Evolutionary conservation across 352 stramenopile genomes (phyloP).

Genomic region (Halophytophthora batemanensis): DNA sequence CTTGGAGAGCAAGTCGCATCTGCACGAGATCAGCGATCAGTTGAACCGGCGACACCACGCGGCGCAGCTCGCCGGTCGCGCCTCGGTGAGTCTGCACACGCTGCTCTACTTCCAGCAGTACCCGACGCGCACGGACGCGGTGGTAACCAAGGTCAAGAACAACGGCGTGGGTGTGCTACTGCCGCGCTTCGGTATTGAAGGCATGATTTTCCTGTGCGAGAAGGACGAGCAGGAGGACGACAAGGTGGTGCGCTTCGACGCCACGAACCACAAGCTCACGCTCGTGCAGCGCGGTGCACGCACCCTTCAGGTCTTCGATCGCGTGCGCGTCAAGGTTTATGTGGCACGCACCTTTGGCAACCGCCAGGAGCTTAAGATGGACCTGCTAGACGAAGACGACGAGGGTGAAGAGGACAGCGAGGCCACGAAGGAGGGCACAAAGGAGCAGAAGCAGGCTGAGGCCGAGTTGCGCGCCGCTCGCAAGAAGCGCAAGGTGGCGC

Average conservation of each 20-base stretch:
- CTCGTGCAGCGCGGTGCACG: slow-evolving; percentile 51
- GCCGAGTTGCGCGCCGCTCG: slow-evolving; percentile 21
- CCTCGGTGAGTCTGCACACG: slow-evolving; percentile 96
- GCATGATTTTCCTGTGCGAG: slow-evolving; percentile 88
- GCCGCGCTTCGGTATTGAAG: slow-evolving; percentile 98
- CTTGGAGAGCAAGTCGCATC: slow-evolving; percentile 90
- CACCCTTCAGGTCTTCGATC: slow-evolving; percentile 76
- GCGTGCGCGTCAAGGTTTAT: slow-evolving; percentile 76
- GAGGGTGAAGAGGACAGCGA: slow-evolving; percentile 17
- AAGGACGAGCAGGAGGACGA: slow-evolving; percentile 66
- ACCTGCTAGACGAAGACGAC: slow-evolving; percentile 51
- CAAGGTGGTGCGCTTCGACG: slow-evolving; percentile 54
- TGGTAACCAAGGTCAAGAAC: slow-evolving; percentile 95
- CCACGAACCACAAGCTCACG: slow-evolving; percentile 49
- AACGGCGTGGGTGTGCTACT: slow-evolving; percentile 96
- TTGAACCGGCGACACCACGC: slow-evolving; percentile 97
- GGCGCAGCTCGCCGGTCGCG: slow-evolving; percentile 95
- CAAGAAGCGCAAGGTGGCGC: slow-evolving; percentile 33
- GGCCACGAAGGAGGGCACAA: slow-evolving; percentile 1
- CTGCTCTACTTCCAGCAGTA: slow-evolving; percentile 96
- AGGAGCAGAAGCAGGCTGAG: slow-evolving; percentile 28
- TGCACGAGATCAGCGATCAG: slow-evolving; percentile 96
- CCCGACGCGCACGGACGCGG: slow-evolving; percentile 81
- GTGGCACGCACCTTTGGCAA: slow-evolving; percentile 76
- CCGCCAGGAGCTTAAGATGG: slow-evolving; percentile 83